Conservation (phyloP, 73 alveolate genomes). For the Stentor coeruleus region DNA sequence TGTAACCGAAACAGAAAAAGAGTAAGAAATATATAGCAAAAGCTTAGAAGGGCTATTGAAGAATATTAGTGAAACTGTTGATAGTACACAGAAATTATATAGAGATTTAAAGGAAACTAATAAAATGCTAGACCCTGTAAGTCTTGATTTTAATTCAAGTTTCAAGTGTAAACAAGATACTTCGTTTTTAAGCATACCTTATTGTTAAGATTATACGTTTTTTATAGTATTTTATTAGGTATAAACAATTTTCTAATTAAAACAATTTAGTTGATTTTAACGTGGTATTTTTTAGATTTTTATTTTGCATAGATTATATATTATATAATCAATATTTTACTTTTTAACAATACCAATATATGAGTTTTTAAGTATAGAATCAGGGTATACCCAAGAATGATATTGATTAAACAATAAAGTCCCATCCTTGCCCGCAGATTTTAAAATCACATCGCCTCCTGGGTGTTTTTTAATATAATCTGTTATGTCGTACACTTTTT, state of each 20-base stretch:
- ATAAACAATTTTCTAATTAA: neutral
- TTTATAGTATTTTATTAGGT: neutral
- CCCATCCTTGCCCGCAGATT: constrained; percentile 89
- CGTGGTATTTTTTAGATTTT: too few relatives aligned
- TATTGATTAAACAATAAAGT: constrained; percentile 70
- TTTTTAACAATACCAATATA: constrained; percentile 55
- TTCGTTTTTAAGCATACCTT: neutral
- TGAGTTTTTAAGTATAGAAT: constrained; percentile 58
- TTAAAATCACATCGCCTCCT: constrained; percentile 83
- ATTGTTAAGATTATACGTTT: too few relatives aligned
- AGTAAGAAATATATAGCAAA: constrained; percentile 8
- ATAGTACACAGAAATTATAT: neutral
- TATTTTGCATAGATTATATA: too few relatives aligned
- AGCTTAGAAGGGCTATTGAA: neutral
- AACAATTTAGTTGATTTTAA: too few relatives aligned
- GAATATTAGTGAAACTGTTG: neutral
- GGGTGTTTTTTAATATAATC: constrained; percentile 82
- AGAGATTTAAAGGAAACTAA: neutral
- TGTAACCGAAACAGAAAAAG: neutral
- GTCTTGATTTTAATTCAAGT: neutral
- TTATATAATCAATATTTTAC: too few relatives aligned
- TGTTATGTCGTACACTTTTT: constrained; percentile 84
- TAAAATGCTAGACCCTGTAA: neutral
- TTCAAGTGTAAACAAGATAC: neutral
- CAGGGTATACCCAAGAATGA: constrained; percentile 92